Evolutionary conservation across 495 filamentous ascomycete genomes (phyloP).

Genomic region (Amphirosellinia nigrospora): DNA sequence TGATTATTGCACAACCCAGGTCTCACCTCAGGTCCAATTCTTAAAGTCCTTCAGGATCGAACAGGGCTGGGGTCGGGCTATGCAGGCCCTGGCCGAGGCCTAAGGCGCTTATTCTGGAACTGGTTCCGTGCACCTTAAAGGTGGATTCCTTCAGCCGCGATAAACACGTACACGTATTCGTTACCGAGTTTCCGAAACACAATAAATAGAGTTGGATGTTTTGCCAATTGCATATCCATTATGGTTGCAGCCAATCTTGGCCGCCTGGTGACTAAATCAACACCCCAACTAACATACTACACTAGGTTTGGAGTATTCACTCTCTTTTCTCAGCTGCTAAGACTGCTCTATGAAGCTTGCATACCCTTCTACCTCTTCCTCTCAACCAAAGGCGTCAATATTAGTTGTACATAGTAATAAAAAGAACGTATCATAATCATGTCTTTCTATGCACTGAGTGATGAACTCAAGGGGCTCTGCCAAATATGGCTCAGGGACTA

Average conservation of each 20-base stretch:
- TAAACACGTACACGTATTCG: not conserved
- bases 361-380: not conserved
- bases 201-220: not conserved
- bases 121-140: not conserved
- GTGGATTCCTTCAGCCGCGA: not conserved
- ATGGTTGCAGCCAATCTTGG: no score
- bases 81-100: not conserved
- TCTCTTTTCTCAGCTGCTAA: not conserved
- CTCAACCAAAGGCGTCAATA: not conserved
- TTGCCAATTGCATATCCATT: no score
- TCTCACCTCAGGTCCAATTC: not conserved
- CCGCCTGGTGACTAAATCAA: not conserved
- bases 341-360: not conserved
- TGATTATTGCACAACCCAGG: not conserved
- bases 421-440: not conserved
- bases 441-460: not conserved
- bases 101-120: not conserved
- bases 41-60: not conserved
- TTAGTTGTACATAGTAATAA: not conserved
- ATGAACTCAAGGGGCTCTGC: not conserved
- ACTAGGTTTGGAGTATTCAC: not conserved
- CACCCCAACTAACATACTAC: not conserved
- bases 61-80: conserved; percentile 4
- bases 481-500: conserved; percentile 26
- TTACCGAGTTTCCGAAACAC: not conserved